These are phyloP conservation scores for Silene conica DNA, from an alignment of 148 eudicot genomes.

Conservation along the genomic window DNA sequence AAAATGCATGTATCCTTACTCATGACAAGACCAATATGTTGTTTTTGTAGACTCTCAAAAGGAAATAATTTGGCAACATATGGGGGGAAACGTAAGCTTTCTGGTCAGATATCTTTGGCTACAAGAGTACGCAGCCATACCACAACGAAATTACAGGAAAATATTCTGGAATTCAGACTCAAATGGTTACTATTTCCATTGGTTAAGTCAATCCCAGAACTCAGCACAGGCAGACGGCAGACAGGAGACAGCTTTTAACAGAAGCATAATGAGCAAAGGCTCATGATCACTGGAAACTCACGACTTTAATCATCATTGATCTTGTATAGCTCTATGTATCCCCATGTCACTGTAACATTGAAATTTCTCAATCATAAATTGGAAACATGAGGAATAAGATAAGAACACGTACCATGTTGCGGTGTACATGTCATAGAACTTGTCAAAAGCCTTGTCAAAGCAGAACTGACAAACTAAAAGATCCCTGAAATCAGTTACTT, in stretches of 20 bases:
- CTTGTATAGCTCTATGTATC: not conserved
- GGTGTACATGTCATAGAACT: constrained; percentile 79
- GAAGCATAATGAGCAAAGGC: constrained; percentile 6
- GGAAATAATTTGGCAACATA: not conserved
- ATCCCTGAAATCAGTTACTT: constrained; percentile 66
- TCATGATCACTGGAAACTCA: not conserved
- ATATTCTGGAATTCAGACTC: not conserved
- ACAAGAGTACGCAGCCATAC: not conserved
- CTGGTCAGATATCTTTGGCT: not conserved
- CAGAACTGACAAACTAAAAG: constrained; percentile 83
- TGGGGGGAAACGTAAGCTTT: not conserved
- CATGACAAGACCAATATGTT: not conserved
- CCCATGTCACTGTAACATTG: not conserved
- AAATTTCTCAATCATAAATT: not conserved
- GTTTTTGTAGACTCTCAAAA: not conserved
- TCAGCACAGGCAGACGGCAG: not conserved
- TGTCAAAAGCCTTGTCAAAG: constrained; percentile 79
- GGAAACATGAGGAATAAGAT: not conserved
- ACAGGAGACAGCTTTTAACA: not conserved
- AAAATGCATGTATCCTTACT: not conserved
- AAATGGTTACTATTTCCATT: not conserved
- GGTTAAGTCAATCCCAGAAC: not conserved
- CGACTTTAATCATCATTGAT: not conserved
- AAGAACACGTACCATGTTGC: constrained; percentile 62
- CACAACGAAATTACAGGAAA: not conserved